A percentile compares a stretch with the other conserved stretches of the same genome.
Evolutionary conservation across 768 basidiomycete genomes (phyloP).

Genomic region (Trametes coccinea): DNA sequence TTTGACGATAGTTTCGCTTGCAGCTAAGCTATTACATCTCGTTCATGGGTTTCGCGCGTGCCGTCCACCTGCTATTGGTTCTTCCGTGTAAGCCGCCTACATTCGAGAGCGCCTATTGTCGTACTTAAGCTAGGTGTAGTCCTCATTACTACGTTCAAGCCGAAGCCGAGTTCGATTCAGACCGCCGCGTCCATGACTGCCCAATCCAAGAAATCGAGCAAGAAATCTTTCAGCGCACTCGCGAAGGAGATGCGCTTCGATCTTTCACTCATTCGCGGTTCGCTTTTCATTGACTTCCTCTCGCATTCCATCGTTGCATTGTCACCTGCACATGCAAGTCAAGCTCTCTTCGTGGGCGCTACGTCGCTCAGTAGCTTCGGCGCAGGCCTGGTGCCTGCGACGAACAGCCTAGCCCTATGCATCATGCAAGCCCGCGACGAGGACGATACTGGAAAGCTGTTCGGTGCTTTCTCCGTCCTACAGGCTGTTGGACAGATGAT

Average conservation of each 20-base stretch:
- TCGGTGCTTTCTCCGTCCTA: constrained; percentile 71
- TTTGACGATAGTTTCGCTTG: background rate
- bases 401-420: constrained; percentile 74
- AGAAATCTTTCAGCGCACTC: constrained; percentile 51
- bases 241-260: constrained; percentile 68
- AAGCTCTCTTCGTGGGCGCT: constrained; percentile 52
- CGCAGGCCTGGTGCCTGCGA: constrained; percentile 65
- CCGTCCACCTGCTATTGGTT: constrained; percentile 63
- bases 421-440: constrained; percentile 50
- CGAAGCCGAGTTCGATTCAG: constrained; percentile 29
- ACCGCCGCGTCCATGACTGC: constrained; percentile 13
- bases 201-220: constrained; percentile 34
- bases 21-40: constrained; percentile 78
- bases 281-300: constrained; percentile 65
- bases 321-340: constrained; percentile 45
- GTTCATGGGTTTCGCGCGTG: constrained; percentile 62
- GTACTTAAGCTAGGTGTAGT: constrained; percentile 43
- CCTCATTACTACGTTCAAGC: constrained; percentile 62
- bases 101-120: no score
- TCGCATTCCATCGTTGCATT: constrained; percentile 64
- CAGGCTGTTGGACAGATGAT: constrained; percentile 68
- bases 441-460: constrained; percentile 52
- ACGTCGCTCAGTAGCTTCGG: constrained; percentile 67
- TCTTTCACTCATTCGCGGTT: constrained; percentile 60
- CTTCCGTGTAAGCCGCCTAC: constrained; percentile 55